phyloP scores from a whole-genome alignment of 2,329 filamentous ascomycete genomes.

The Trichoderma aggressivum region DNA sequence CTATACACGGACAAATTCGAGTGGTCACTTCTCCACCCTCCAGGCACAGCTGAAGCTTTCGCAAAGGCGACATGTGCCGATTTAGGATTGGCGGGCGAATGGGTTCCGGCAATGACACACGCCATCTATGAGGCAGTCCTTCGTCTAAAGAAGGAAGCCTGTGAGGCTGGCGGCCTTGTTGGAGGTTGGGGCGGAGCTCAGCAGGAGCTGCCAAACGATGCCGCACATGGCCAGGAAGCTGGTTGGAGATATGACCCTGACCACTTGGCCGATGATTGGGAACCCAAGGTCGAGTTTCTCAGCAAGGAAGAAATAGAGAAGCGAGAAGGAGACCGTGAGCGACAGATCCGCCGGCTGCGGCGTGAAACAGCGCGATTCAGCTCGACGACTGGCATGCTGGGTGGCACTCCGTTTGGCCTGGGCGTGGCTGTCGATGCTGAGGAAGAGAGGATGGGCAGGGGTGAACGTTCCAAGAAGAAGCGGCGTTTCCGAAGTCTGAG shows the following conservation, averaged over 20 bases:
- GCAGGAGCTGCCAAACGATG: slow-evolving; percentile 80
- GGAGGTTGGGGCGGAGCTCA: slow-evolving; percentile 59
- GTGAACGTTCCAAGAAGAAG: slow-evolving; percentile 94
- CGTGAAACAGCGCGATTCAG: slow-evolving; percentile 92
- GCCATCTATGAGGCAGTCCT: slow-evolving; percentile 95
- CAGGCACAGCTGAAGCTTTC: slow-evolving; percentile 87
- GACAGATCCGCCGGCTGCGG: slow-evolving; percentile 80
- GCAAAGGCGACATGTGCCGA: slow-evolving; percentile 91
- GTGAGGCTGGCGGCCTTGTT: slow-evolving; percentile 86
- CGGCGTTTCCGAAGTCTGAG: slow-evolving; percentile 84
- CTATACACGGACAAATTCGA: slow-evolving; percentile 97
- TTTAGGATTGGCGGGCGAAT: slow-evolving; percentile 83
- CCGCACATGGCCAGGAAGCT: slow-evolving; percentile 74
- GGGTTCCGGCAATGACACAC: slow-evolving; percentile 90
- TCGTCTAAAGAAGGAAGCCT: slow-evolving; percentile 91
- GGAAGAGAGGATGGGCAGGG: slow-evolving; percentile 84
- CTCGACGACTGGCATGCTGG: slow-evolving; percentile 76
- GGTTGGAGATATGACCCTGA: slow-evolving; percentile 97
- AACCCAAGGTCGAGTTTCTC: slow-evolving; percentile 74
- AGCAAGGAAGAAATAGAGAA: slow-evolving; percentile 98
- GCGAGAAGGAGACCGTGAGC: slow-evolving; percentile 87
- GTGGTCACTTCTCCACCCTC: slow-evolving; percentile 90
- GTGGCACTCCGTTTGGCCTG: slow-evolving; percentile 65
- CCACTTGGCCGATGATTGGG: slow-evolving; percentile 79
- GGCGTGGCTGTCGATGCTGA: slow-evolving; percentile 53